These are phyloP conservation scores for Oidium heveae DNA, from an alignment of 2,329 filamentous ascomycete genomes.

Conservation along the genomic window DNA sequence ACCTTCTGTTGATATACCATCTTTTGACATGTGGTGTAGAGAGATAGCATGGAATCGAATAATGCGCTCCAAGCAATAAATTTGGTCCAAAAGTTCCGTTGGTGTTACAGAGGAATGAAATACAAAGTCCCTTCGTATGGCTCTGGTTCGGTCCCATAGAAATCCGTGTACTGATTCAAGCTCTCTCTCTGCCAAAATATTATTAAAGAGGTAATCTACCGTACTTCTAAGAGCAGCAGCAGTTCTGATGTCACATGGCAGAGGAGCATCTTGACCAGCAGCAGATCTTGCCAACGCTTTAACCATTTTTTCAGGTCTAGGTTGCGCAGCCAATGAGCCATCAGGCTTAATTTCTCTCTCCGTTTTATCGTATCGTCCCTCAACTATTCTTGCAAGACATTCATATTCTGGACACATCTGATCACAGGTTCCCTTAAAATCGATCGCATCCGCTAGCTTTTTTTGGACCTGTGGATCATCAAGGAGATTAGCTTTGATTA, in stretches of 20 bases:
- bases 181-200: slow-evolving; percentile 28
- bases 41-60: slow-evolving; percentile 40
- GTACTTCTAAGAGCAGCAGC: slow-evolving; percentile 30
- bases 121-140: slow-evolving; percentile 41
- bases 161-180: slow-evolving; percentile 33
- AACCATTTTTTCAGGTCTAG: slow-evolving; percentile 30
- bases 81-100: slow-evolving; percentile 27
- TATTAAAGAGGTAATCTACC: slow-evolving; percentile 36
- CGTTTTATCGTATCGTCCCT: slow-evolving; percentile 28
- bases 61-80: slow-evolving; percentile 40
- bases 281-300: slow-evolving; percentile 43
- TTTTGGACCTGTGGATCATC: slow-evolving; percentile 40
- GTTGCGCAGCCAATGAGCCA: slow-evolving; percentile 17
- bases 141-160: slow-evolving; percentile 41
- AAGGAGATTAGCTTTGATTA: slow-evolving; percentile 33
- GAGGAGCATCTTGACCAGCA: slow-evolving; percentile 38
- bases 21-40: slow-evolving; percentile 33
- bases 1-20: slow-evolving; percentile 28
- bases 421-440: slow-evolving; percentile 42
- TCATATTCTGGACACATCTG: slow-evolving; percentile 47
- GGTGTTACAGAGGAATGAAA: slow-evolving; percentile 35
- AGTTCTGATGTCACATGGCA: slow-evolving; percentile 43
- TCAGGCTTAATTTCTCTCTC: slow-evolving; percentile 23
- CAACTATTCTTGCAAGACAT: slow-evolving; percentile 34
- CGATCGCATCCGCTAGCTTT: slow-evolving; percentile 34